Evolutionary conservation across 106 monocot species (phyloP), one percentile per base, ranked within the genome.

Genomic region (Dendrobium officinale): DNA sequence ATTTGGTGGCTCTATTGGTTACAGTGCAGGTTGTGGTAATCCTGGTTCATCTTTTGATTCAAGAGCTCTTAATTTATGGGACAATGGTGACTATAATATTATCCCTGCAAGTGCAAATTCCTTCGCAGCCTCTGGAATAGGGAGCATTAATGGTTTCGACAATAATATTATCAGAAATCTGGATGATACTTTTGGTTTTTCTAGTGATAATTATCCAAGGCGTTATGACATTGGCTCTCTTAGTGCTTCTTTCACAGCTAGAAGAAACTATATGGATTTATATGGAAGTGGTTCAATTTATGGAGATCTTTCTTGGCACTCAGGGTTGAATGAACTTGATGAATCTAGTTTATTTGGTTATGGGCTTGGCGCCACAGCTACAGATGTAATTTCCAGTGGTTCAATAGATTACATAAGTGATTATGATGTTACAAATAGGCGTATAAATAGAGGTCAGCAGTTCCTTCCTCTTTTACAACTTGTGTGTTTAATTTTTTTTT

Each of bases 251-350:
- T 79, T 85, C 73, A 58, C 73, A 86, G 75, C 84, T 75, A 31
- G 83, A 70, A 81, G 48, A 45, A 82, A 82, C 54, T 88, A 87
- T 81, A 73, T 88, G 22, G 87, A 87, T 54, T 68, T 85, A 49
- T 95, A 88, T 79, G 83, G 88, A 61, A 79, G 82, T 42, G 84
- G 84, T 86, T 86, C 91, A 26, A 86, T 94, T 73, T 94, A 91
- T 81, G 88, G 90, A 56, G 92, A 92, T 51, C 83, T 88, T 66
- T 90, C 92, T 42, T 95, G 95, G 95, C 81, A 85, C 9, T 90
- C 89, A 43, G 79, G 72, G 19, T 77, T 86, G 0, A 83, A 82
- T 67, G 92, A 92, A 77, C 87, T 95, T 75, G 92, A 88, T 77
- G 81, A 47, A 11, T 75, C 86, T 64, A 79, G 84, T 79, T 75